Evolutionary conservation across 768 basidiomycete genomes (phyloP).

Genomic region (Kwoniella sp.): DNA sequence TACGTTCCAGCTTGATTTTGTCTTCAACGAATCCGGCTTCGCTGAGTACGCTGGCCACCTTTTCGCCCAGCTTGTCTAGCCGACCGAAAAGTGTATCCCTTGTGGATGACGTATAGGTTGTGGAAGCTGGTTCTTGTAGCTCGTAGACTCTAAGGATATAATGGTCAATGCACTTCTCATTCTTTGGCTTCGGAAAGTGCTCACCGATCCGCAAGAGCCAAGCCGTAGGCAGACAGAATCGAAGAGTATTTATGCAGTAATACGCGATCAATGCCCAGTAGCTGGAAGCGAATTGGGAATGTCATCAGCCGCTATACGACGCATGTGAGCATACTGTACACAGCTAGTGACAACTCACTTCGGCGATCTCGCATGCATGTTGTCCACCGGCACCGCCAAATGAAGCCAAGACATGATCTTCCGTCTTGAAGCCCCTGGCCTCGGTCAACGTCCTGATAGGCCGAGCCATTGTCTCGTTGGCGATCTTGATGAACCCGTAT

Average conservation of each 20-base stretch:
- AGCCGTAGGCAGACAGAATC: conserved; percentile 89
- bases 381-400: conserved; percentile 57
- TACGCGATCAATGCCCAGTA: conserved; percentile 20
- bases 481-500: conserved; percentile 84
- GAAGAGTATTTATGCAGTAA: conserved; percentile 71
- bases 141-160: conserved; percentile 60
- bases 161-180: too few species aligned
- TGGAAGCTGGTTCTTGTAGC: conserved; percentile 82
- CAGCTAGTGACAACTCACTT: conserved; percentile 23
- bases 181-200: not conserved
- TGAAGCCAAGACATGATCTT: conserved; percentile 64
- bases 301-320: not conserved
- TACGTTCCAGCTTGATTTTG: conserved; percentile 72
- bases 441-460: conserved; percentile 91
- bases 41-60: conserved; percentile 68
- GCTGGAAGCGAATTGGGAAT: not conserved
- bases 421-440: conserved; percentile 79
- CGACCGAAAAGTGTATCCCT: conserved; percentile 65
- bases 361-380: conserved; percentile 50
- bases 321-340: not conserved
- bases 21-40: conserved; percentile 78
- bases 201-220: conserved; percentile 60
- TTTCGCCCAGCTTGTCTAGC: conserved; percentile 68
- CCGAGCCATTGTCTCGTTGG: conserved; percentile 96
- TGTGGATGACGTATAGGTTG: conserved; percentile 68